A percentile compares a stretch with the other conserved stretches of the same genome.
phyloP scores from a whole-genome alignment of 768 basidiomycete genomes.

The Leccinum ochraceum region DNA sequence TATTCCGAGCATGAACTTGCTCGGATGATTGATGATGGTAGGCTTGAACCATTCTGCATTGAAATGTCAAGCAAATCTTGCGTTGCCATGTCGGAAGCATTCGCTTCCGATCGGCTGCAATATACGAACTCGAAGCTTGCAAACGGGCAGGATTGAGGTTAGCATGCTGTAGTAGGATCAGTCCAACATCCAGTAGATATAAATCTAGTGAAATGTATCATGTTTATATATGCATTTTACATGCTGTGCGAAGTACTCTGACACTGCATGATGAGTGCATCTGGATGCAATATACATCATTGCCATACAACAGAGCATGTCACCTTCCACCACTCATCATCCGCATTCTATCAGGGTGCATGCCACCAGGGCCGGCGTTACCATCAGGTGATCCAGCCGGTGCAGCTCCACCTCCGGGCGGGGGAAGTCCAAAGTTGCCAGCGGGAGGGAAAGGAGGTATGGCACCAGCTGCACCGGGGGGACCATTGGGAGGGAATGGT shows the following conservation, averaged over 20 bases:
- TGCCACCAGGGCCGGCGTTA: constrained; percentile 57
- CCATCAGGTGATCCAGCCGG: constrained; percentile 41
- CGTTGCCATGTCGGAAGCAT: constrained; percentile 20
- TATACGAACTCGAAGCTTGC: constrained; percentile 13
- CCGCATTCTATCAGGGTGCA: constrained; percentile 81
- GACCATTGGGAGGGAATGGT: constrained; percentile 51
- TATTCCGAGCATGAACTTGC: constrained; percentile 37
- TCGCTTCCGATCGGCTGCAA: constrained; percentile 22
- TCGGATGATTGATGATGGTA: constrained; percentile 40
- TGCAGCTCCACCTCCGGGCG: constrained; percentile 46
- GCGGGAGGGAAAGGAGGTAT: constrained; percentile 33
- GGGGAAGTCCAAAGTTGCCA: constrained; percentile 36
- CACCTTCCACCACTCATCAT: constrained; percentile 59
- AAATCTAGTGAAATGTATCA: background rate
- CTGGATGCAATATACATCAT: background rate
- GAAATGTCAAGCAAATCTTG: constrained; percentile 34
- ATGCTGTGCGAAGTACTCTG: background rate
- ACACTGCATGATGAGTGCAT: background rate
- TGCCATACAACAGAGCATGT: background rate
- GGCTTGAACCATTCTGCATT: constrained; percentile 47
- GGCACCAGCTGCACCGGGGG: constrained; percentile 34
- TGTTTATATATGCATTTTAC: background rate
- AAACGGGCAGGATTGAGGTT: background rate
- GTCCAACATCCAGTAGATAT: background rate
- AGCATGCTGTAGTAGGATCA: background rate